Evolutionary conservation across 2,329 filamentous ascomycete genomes (phyloP), one percentile per base, ranked within the genome.

Genomic region (Niveomyces coronatus): DNA sequence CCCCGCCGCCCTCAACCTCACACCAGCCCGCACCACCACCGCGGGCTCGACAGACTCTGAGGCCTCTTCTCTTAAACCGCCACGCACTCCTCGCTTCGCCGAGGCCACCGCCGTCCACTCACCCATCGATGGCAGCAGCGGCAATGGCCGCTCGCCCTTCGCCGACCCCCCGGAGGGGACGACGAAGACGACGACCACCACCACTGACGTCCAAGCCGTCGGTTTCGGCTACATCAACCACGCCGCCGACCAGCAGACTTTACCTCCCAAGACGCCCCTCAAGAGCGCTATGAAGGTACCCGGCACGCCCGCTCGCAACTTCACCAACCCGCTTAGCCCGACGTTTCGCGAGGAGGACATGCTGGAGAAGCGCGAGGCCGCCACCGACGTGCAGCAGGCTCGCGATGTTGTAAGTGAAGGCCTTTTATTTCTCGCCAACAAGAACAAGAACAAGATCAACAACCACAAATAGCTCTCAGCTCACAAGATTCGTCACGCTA

Each of bases 231-330:
- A 94, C 64, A 83, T 95, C 55, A 71, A 76, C 51, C 70, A 70
- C 49, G 57, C 66, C 63, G 63, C 67, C 56, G 67, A 79, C 43
- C 70, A 79, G 20, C 4, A 20, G 15, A 14, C 22, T 9, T 69
- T 74, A 67, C 75, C 79, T 26, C 85, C 85, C 37, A 80, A 72
- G 50, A 82, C 36, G 13, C 85, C 85, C 6, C 73, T 94, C 50
- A 94, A 91, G 70, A 94, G 86, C 60, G 88, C 87, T 38, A 72
- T 95, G 70, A 94, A 76, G 64, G 79, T 84, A 14, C 88, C 89
- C 4, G 86, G 87, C 15, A 89, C 86, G 3, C 79, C 85, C 4
- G 85, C 74, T 19, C 74, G 81, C 51, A 75, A 72, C 44, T 64
- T 88, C 37, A 68, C 70, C 47, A 91, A 89, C 58, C 83, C 85